phyloP scores from a whole-genome alignment of 2,329 filamentous ascomycete species.

The Rhynchosporium secalis region DNA sequence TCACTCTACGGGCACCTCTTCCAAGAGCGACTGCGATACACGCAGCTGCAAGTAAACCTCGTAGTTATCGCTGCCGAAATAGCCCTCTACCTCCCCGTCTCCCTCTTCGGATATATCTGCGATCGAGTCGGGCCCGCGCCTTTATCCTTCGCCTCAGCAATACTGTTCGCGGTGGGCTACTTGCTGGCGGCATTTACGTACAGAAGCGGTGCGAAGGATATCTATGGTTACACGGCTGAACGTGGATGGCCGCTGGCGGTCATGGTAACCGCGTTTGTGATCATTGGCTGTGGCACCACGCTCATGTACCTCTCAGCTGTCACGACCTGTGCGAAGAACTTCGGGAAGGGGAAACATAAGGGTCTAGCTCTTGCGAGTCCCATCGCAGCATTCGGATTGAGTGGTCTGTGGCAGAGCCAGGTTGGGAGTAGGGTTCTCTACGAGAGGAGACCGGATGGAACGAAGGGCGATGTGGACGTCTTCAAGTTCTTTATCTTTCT shows the following conservation, averaged over 20 bases:
- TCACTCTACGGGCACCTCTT: constrained; percentile 92
- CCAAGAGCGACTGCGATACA: constrained; percentile 82
- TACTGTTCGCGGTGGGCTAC: constrained; percentile 80
- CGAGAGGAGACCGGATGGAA: constrained; percentile 65
- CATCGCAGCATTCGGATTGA: constrained; percentile 89
- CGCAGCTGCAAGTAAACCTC: constrained; percentile 88
- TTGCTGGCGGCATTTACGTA: constrained; percentile 80
- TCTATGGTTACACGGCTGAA: constrained; percentile 47
- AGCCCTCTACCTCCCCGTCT: constrained; percentile 89
- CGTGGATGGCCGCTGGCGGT: constrained; percentile 68
- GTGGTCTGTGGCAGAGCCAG: constrained; percentile 95
- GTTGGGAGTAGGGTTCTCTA: constrained; percentile 76
- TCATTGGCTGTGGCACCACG: constrained; percentile 80
- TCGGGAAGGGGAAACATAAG: constrained; percentile 82
- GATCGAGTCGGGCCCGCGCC: constrained; percentile 82
- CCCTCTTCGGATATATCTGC: constrained; percentile 85
- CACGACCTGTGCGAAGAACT: constrained; percentile 98
- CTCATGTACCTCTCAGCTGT: constrained; percentile 88
- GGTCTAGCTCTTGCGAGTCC: constrained; percentile 87
- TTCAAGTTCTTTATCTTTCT: constrained; percentile 89
- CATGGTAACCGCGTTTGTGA: constrained; percentile 84
- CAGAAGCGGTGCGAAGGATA: constrained; percentile 50
- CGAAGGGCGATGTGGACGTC: constrained; percentile 66
- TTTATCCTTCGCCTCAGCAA: constrained; percentile 69
- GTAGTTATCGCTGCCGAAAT: constrained; percentile 85